Base-by-base conservation (phyloP, 768 basidiomycete genomes). In the Kondoa subrosea region DNA sequence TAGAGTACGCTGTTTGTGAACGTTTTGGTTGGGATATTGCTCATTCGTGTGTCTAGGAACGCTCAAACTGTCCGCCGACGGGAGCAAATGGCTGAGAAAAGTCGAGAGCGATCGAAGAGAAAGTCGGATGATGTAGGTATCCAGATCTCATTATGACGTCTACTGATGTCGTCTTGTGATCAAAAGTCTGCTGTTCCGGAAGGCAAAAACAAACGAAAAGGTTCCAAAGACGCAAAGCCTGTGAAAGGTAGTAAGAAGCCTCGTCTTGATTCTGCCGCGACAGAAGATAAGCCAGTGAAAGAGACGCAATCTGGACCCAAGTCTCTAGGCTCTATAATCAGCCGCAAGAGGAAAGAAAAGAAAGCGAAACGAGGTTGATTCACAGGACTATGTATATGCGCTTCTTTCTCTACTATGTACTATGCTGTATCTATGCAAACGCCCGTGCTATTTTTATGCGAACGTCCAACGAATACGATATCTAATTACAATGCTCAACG, bases 1-100 rank as follows among this genome's bases (percentile, higher is more conserved):
- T 70, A 50, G 69, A 70, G 70, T 59, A 34, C 14, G 66, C 66
- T 66, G 34, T 71, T 57, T 71, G 76, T 33, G 17, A 57, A 57
- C 8, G 40, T 50, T 50, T 50, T n/a, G n/a, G n/a, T n/a, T 32
- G 8, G 25, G 25, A 33, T 64, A 25, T 12, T 65, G 25, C 17
- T 31, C 30, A 26, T 3, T 25, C 8, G 25, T 34, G 4, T 21
- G 15, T 15, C 14, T 65, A 34, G 66, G 56, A 71, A 71, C 57
- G 69, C 69, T 12, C 40, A 71, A 25, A 74, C 77, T 30, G 67
- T 71, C 27, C 66, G 72, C 3, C 67, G 73, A 17, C 58, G 76
- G 27, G 68, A 71, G 58, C 21, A 59, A 59, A 25, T 59, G 58
- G 58, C 58, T 12, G 58, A 59, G 58, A 31, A 59, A 27, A 25